Evolutionary conservation across 805 yeast genomes (phyloP), one percentile per base, ranked within the genome.

Genomic region (Yamadazyma paraphyllophila): DNA sequence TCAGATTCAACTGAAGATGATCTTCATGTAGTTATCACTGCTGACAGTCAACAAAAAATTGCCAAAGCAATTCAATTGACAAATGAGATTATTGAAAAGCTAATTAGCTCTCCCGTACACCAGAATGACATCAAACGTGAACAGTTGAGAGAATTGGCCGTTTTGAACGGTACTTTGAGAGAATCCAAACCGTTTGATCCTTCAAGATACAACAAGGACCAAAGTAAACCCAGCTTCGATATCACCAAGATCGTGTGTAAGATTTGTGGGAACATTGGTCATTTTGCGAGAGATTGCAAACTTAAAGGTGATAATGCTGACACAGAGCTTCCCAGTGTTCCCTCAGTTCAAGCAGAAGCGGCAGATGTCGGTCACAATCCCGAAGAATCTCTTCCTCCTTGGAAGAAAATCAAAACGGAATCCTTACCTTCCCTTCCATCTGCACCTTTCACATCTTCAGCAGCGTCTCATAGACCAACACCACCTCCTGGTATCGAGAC

Each of bases 131-230:
- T 88, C 61, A 94, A 94, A 59, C 74, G 97, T 48, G 88, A 85
- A 36, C 99, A 94, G 64, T 74, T 94, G 48, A 77, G 96, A 52
- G 96, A 92, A 59, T 74, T 94, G 56, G 99, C 99, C 0, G 85
- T 88, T 17, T 73, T 94, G 45, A 95, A 94, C 67, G 99, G 99
- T 65, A 94, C 99, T 0, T 72, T 90, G 39, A 77, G 98, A 44
- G 96, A 88, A 56, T 71, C 76, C 1, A 92, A 85, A 52, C 74
- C 96, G 81, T 46, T 62, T 44, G 65, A 63, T 41, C 74, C 75
- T 2, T 66, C 61, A 20, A 45, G 39, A 14, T 45, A 43, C 36
- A 43, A 45, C 14, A 43, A 44, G 7, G 36, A 33, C 1, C 35
- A 33, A 4, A 58, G 73, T 65, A 46, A 55, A 24, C 63, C 62